Evolutionary conservation across 1,139 yeast genomes (phyloP).

Genomic region (Insectozyma bohioensis): DNA sequence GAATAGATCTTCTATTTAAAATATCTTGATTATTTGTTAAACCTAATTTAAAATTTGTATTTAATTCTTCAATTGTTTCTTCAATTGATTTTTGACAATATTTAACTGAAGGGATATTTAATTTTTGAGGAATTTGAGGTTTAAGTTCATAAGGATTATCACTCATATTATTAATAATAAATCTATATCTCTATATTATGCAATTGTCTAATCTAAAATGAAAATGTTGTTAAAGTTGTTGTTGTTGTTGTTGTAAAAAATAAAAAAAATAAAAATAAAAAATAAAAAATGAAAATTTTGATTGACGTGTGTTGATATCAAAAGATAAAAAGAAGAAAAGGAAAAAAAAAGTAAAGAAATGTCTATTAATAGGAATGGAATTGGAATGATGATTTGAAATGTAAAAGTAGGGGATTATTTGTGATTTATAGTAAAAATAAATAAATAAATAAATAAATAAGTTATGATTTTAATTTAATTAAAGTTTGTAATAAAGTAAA

Average conservation of each 20-base stretch:
- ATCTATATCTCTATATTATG: no score
- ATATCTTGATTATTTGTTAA: slow-evolving; percentile 69
- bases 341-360: no score
- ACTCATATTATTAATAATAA: slow-evolving; percentile 10
- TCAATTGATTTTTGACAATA: slow-evolving; percentile 60
- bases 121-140: slow-evolving; percentile 23
- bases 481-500: no score
- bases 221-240: no score
- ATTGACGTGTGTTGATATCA: slow-evolving; percentile 1
- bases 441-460: no score
- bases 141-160: slow-evolving; percentile 17
- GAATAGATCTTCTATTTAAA: slow-evolving; percentile 62
- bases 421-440: no score
- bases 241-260: not conserved
- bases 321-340: not conserved
- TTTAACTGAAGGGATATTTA: slow-evolving; percentile 46
- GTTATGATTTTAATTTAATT: no score
- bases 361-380: no score
- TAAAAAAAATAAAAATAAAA: slow-evolving; percentile 3
- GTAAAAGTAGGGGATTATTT: no score
- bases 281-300: slow-evolving; percentile 3
- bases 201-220: no score
- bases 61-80: slow-evolving; percentile 60
- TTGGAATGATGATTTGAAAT: no score
- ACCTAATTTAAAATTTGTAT: slow-evolving; percentile 61